phyloP scores from a whole-genome alignment of 805 yeast genomes.

The Candida caryicola region DNA sequence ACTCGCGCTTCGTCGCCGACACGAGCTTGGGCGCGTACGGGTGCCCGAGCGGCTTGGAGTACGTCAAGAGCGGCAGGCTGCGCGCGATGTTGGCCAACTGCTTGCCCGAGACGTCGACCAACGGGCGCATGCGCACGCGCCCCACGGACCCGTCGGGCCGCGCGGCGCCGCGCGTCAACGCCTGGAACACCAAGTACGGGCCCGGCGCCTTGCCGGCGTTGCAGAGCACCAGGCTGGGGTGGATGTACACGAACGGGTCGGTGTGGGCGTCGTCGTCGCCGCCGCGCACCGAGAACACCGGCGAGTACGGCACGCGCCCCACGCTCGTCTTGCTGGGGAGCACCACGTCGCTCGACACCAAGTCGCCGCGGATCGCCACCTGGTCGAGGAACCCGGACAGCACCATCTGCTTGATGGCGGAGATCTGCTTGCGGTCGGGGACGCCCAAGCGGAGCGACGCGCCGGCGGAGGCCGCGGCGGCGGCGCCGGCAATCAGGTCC shows the following conservation, averaged over 20 bases:
- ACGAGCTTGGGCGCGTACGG: conserved; percentile 80
- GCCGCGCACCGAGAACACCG: conserved; percentile 47
- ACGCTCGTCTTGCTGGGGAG: conserved; percentile 57
- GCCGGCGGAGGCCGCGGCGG: conserved; percentile 31
- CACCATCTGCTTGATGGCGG: conserved; percentile 84
- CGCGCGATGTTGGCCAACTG: conserved; percentile 79
- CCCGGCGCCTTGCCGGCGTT: conserved; percentile 72
- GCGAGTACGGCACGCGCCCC: conserved; percentile 61
- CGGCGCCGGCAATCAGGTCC: conserved; percentile 53
- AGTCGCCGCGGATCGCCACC: conserved; percentile 80
- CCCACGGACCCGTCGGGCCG: conserved; percentile 39
- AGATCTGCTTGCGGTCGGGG: conserved; percentile 67
- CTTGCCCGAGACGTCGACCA: conserved; percentile 71
- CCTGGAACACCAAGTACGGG: conserved; percentile 68
- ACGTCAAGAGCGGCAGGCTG: conserved; percentile 67
- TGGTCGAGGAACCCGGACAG: conserved; percentile 93
- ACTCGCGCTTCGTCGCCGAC: conserved; percentile 67
- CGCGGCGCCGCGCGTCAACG: conserved; percentile 56
- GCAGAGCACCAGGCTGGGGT: conserved; percentile 68
- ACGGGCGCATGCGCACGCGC: conserved; percentile 64
- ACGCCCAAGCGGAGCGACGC: conserved; percentile 59
- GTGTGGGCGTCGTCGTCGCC: conserved; percentile 31
- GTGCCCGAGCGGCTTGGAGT: conserved; percentile 88
- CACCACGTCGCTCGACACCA: conserved; percentile 58
- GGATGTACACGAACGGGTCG: conserved; percentile 69